A percentile compares a stretch with the other conserved stretches of the same genome.
These are phyloP conservation scores for Kodamaea derodonti DNA, from an alignment of 1,139 yeast species.

Conservation along the genomic window DNA sequence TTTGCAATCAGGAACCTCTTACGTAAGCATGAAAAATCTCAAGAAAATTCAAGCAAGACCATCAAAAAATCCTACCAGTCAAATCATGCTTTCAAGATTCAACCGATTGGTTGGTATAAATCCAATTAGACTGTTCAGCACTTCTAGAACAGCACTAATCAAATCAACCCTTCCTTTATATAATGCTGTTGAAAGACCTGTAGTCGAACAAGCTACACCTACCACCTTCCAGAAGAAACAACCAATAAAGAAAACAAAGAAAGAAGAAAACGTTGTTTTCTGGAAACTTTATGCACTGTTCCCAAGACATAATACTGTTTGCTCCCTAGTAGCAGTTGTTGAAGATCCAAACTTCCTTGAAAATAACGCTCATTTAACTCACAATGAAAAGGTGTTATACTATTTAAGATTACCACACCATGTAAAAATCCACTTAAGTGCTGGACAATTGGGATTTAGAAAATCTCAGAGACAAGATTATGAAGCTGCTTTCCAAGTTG, in stretches of 20 bases:
- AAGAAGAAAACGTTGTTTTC: conserved; percentile 38
- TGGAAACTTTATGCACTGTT: conserved; percentile 77
- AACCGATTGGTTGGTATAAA: conserved; percentile 6
- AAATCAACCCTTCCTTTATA: neutral
- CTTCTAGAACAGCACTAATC: neutral
- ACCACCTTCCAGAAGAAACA: neutral
- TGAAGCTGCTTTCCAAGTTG: conserved; percentile 91
- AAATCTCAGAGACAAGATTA: conserved; percentile 84
- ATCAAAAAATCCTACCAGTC: no score
- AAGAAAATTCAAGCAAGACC: no score
- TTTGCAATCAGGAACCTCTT: no score
- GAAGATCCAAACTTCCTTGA: conserved; percentile 59
- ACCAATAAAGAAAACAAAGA: conserved; percentile 9
- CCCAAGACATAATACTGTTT: conserved; percentile 76
- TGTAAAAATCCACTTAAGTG: conserved; percentile 60
- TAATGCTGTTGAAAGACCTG: neutral
- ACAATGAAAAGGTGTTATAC: conserved; percentile 74
- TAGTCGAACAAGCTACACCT: neutral
- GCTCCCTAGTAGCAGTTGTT: conserved; percentile 69
- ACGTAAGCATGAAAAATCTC: no score
- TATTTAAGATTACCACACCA: conserved; percentile 79
- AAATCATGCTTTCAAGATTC: conserved; percentile 10
- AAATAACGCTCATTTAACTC: conserved; percentile 54
- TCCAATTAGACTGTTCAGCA: conserved; percentile 6
- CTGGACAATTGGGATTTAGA: conserved; percentile 74